Evolutionary conservation across 164 flowering plant species (phyloP).

Genomic region (Sextonia rubra): DNA sequence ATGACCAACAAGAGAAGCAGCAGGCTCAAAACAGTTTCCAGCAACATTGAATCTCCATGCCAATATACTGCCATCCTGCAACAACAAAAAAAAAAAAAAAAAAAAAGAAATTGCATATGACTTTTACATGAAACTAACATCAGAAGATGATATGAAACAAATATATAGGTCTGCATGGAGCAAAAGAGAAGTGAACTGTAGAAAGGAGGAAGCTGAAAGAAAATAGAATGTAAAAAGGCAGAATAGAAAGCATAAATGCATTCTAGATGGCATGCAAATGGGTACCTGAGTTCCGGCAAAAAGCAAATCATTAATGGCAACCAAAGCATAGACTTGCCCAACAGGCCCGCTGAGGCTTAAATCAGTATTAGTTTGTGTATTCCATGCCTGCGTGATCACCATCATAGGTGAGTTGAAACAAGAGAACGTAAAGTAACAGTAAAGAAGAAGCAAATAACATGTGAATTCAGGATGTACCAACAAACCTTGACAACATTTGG

Average conservation of each 20-base stretch:
- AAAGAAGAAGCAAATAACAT: background rate
- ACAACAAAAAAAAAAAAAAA: background rate
- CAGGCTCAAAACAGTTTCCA: constrained; percentile 74
- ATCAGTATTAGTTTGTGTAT: constrained; percentile 53
- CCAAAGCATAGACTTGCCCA: constrained; percentile 88
- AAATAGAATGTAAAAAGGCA: too few relatives aligned
- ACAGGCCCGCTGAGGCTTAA: constrained; percentile 72
- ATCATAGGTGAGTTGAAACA: constrained; percentile 2
- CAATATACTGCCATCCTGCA: constrained; percentile 86
- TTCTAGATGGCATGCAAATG: background rate
- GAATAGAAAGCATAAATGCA: background rate
- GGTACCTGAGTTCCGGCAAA: constrained; percentile 89
- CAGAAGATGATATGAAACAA: background rate
- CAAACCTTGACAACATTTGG: constrained; percentile 80
- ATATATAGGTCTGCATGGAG: background rate
- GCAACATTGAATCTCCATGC: constrained; percentile 75
- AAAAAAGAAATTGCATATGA: background rate
- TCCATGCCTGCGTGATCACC: constrained; percentile 67
- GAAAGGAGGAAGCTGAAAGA: too few relatives aligned
- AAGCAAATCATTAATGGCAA: constrained; percentile 75
- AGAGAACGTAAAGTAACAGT: background rate
- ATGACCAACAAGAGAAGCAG: constrained; percentile 74
- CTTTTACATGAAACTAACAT: background rate
- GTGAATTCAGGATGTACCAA: too few relatives aligned
- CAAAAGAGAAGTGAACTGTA: too few relatives aligned